These are phyloP conservation scores for Pseudocercospora fuligena DNA, from an alignment of 2,329 filamentous ascomycete genomes.

Conservation along the genomic window DNA sequence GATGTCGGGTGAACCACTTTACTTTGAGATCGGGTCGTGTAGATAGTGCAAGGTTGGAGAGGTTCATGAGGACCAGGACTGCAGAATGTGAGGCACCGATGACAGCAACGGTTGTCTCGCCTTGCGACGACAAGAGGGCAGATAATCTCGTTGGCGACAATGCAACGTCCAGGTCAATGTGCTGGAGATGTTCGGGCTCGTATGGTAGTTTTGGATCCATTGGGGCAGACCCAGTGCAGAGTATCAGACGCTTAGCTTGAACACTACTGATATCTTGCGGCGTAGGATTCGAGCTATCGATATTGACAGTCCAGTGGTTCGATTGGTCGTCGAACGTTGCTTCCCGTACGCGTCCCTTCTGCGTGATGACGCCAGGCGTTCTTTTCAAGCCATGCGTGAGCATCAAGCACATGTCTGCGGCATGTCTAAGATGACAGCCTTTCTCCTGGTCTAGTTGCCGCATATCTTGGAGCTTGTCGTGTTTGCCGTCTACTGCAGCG, in stretches of 20 bases:
- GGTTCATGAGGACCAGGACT: conserved; percentile 66
- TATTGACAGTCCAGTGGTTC: conserved; percentile 45
- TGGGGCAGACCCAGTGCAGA: conserved; percentile 64
- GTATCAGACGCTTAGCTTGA: conserved; percentile 50
- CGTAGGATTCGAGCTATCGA: conserved; percentile 37
- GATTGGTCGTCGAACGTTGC: conserved; percentile 47
- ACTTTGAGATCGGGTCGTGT: conserved; percentile 60
- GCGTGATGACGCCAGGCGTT: conserved; percentile 47
- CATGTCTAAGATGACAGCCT: conserved; percentile 62
- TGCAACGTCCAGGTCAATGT: conserved; percentile 60
- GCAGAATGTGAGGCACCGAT: conserved; percentile 68
- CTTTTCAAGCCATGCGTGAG: conserved; percentile 54
- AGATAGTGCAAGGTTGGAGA: conserved; percentile 58
- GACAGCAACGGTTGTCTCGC: conserved; percentile 57
- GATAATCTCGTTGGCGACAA: conserved; percentile 59
- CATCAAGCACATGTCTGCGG: conserved; percentile 59
- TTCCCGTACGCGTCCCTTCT: conserved; percentile 45
- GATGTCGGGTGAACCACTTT: conserved; percentile 66
- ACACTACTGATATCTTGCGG: conserved; percentile 42
- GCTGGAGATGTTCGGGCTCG: conserved; percentile 45
- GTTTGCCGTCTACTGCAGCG: conserved; percentile 34
- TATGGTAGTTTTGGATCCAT: conserved; percentile 52
- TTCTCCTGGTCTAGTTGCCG: conserved; percentile 60
- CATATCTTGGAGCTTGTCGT: conserved; percentile 61
- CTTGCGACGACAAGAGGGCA: conserved; percentile 44